phyloP scores from a whole-genome alignment of 805 yeast species.

The Wickerhamomyces kurtzmanii region DNA sequence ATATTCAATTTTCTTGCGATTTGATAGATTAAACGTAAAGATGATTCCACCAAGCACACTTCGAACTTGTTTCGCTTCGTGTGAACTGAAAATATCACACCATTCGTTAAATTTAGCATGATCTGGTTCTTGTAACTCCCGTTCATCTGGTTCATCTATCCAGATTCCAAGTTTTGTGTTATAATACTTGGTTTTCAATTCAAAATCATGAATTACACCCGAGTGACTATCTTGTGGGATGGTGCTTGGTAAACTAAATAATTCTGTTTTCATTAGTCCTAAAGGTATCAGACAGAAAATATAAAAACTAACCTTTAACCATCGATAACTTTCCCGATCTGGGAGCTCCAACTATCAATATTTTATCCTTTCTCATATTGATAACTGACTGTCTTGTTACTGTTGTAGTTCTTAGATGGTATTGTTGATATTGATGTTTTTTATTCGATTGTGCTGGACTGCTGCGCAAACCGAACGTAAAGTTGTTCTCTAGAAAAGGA shows the following conservation, averaged over 20 bases:
- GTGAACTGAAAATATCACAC: constrained; percentile 25
- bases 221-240: too few species aligned
- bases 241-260: too few species aligned
- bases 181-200: constrained; percentile 22
- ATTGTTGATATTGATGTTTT: too few species aligned
- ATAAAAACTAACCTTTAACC: constrained; percentile 14
- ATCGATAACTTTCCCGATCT: constrained; percentile 22
- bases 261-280: not conserved
- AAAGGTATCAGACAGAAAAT: not conserved
- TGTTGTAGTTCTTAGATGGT: too few species aligned
- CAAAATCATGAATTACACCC: constrained; percentile 5
- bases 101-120: constrained; percentile 24
- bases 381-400: too few species aligned
- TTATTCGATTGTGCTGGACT: too few species aligned
- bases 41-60: constrained; percentile 35
- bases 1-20: constrained; percentile 4
- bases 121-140: too few species aligned
- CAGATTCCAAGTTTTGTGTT: constrained; percentile 17
- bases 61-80: constrained; percentile 29
- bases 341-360: constrained; percentile 28
- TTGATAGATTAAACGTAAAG: constrained; percentile 24
- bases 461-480: too few species aligned
- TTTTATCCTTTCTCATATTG: constrained; percentile 20
- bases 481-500: too few species aligned
- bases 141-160: constrained; percentile 17